Base-by-base conservation (phyloP, 2,329 filamentous ascomycete genomes). In the Verticillium nonalfalfae region DNA sequence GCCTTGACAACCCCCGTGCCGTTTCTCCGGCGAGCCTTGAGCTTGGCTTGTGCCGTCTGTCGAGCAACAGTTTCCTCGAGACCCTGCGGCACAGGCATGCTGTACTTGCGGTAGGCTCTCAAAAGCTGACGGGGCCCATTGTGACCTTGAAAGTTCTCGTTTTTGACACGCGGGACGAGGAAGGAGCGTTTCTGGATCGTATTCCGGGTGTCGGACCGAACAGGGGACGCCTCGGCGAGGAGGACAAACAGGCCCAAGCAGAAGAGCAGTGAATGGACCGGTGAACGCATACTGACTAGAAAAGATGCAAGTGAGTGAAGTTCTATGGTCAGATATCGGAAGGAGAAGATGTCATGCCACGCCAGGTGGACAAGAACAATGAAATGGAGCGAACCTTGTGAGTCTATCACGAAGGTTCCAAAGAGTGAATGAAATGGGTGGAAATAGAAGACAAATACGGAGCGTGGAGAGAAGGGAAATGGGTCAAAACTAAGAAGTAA, bases 91-190 rank as follows among this genome's bases (percentile, higher is more conserved):
- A 83, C 74, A 40, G 76, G 74, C 74, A 88, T 81, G 64, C 83
- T 81, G 73, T 83, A 92, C 72, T 93, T 93, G 67, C 79, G 75
- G 72, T 89, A 88, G 15, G 88, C 85, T 74, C 85, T 90, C 58
- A 82, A 74, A 66, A 93, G 79, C 58, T 88, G 86, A 60, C 69
- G 73, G 0, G 81, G 78, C n/a, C 88, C 87, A 75, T 89, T 80
- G 64, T 71, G 73, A 21, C 80, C 74, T 26, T 78, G 76, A 70
- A 86, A 85, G 61, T 78, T 77, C n/a, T 75, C 75, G 67, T 86
- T 87, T 59, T 78, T 73, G 56, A 83, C 75, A 39, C 87, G 80
- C 58, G 84, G 80, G 38, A 90, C 80, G 70, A 81, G 84, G 76
- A 89, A 90, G 7, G 85, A 85, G 26, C 82, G 78, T 70, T 83